A percentile compares a stretch with the other conserved stretches of the same genome.
These are phyloP conservation scores for Suillus sp. DNA, from an alignment of 768 basidiomycete genomes.

Conservation along the genomic window DNA sequence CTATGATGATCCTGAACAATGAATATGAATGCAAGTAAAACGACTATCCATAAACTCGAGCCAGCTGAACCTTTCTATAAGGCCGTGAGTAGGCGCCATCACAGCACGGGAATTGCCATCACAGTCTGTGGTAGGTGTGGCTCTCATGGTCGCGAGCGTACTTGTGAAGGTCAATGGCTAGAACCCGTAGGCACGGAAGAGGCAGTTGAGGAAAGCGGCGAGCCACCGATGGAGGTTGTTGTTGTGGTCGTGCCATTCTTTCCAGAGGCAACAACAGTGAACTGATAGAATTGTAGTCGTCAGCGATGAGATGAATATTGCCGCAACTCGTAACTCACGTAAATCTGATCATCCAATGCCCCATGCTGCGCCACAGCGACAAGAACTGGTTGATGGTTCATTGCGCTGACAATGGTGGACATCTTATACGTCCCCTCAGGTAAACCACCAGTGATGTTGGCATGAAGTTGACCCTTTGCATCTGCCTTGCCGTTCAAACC, in stretches of 20 bases:
- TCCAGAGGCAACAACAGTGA: slow-evolving; percentile 25
- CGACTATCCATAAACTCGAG: not conserved
- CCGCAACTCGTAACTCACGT: slow-evolving; percentile 35
- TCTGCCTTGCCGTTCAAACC: slow-evolving; percentile 48
- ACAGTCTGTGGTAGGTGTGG: not conserved
- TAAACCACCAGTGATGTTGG: slow-evolving; percentile 54
- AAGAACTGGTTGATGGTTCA: slow-evolving; percentile 47
- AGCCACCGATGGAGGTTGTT: not conserved
- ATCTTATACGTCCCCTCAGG: slow-evolving; percentile 53
- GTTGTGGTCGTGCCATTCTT: slow-evolving; percentile 19
- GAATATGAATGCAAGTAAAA: not conserved
- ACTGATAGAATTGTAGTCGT: slow-evolving; percentile 18
- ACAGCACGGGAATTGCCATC: not conserved
- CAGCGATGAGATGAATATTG: not conserved
- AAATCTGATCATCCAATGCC: slow-evolving; percentile 42
- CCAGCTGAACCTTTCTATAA: slow-evolving; percentile 2
- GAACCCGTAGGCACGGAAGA: not conserved
- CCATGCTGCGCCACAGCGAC: slow-evolving; percentile 44
- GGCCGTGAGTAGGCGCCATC: not conserved
- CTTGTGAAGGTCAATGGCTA: not conserved
- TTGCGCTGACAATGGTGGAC: slow-evolving; percentile 44
- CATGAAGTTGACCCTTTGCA: slow-evolving; percentile 45
- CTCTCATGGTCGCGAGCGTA: slow-evolving; percentile 1
- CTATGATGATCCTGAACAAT: not conserved
- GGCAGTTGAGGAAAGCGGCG: not conserved